Evolutionary conservation across 2,329 filamentous ascomycete genomes (phyloP), one percentile per base, ranked within the genome.

Genomic region (Nigrospora osmanthi): DNA sequence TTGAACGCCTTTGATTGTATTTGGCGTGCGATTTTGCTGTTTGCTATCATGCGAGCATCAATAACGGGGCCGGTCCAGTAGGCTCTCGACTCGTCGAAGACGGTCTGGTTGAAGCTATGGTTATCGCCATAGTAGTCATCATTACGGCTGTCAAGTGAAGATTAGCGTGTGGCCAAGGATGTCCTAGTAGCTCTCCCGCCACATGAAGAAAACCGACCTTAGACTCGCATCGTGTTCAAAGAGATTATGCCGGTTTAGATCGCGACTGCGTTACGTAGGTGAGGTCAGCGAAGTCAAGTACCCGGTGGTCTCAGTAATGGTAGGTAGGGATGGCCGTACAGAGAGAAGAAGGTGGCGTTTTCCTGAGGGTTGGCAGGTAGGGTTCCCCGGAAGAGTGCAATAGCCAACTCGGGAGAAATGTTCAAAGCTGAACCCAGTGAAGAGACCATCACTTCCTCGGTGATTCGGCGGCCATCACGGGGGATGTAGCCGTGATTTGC

Each of bases 101-200:
- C 52, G 6, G 61, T 66, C 41, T 68, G 59, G 57, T 76, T 73
- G 61, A 23, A 77, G 45, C 66, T 46, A 50, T 73, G 65, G 52
- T 72, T 71, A 59, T 70, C 70, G 33, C 73, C 73, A 43, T 72
- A 62, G 60, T 58, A 69, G 13, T 63, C 68, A 43, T 76, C 72
- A 1, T 58, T 52, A 30, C 70, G 70, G 33, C 64, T 69, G 10
- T 7, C 5, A 10, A 19, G 2, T 6, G 31, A 30, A 11, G 35
- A 30, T 49, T 44, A 47, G 13, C 9, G 12, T 14, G 33, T 10
- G 19, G 19, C 19, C 4, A 23, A 11, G 4, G 17, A 12, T 23
- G 19, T 7, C 19, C 7, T 23, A 23, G 19, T 42, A 40, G 19
- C 19, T 14, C 11, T 31, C 4, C n/a, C 16, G 19, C 19, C 19